Conservation (phyloP, 371 early-diverging fungal genomes). For the Mortierella sp. region DNA sequence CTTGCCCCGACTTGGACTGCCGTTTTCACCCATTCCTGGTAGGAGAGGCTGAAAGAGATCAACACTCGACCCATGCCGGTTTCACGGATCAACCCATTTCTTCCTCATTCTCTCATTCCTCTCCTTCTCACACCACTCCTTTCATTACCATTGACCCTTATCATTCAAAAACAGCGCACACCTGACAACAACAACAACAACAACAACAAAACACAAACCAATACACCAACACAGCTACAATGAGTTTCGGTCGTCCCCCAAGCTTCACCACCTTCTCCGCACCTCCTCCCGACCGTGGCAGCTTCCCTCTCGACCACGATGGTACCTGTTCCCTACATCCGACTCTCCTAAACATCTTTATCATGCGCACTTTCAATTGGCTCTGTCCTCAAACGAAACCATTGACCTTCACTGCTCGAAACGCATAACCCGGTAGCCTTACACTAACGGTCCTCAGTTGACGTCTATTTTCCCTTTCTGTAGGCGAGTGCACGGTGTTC, state of each 20-base stretch:
- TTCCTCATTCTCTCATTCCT: constrained; percentile 83
- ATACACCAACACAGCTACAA: constrained; percentile 23
- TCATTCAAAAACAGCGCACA: constrained; percentile 26
- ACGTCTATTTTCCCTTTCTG: neutral
- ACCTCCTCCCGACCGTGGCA: constrained; percentile 82
- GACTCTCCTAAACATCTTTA: too few relatives aligned
- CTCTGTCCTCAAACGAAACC: neutral
- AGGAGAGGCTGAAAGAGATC: neutral
- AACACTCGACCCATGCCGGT: neutral
- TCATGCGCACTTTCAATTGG: too few relatives aligned
- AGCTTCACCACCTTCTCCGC: constrained; percentile 71
- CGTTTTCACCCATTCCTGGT: neutral
- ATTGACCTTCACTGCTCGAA: too few relatives aligned
- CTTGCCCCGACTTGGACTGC: neutral
- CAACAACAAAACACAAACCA: neutral
- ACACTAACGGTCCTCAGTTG: too few relatives aligned
- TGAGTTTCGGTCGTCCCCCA: constrained; percentile 78
- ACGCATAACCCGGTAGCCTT: too few relatives aligned
- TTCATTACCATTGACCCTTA: neutral
- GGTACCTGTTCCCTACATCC: constrained; percentile 52
- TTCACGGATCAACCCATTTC: constrained; percentile 82
- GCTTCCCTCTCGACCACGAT: constrained; percentile 86
- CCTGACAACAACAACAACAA: constrained; percentile 27
- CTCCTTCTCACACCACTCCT: constrained; percentile 63
- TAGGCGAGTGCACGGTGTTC: constrained; percentile 79